Evolutionary conservation across 805 yeast species (phyloP).

Genomic region (Starmera dryadoides): DNA sequence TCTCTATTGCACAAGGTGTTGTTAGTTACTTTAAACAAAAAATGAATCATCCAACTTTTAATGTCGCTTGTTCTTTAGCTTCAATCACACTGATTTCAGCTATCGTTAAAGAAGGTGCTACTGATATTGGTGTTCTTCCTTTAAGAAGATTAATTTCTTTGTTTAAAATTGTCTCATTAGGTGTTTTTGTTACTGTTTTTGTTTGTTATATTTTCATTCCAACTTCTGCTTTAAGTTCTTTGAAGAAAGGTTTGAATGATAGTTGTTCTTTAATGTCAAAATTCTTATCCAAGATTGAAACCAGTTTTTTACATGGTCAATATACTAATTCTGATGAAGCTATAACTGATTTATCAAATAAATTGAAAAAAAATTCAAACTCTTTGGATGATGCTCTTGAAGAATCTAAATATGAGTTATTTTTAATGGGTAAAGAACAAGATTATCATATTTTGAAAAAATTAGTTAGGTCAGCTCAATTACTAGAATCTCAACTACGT

Average conservation of each 20-base stretch:
- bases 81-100: slow-evolving; percentile 65
- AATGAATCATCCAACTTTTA: slow-evolving; percentile 61
- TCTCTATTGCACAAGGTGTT: slow-evolving; percentile 51
- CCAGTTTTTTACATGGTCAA: slow-evolving; percentile 41
- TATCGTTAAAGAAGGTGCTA: slow-evolving; percentile 66
- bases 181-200: slow-evolving; percentile 51
- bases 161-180: slow-evolving; percentile 49
- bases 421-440: slow-evolving; percentile 43
- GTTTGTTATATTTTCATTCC: slow-evolving; percentile 65
- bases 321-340: slow-evolving; percentile 29
- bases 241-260: slow-evolving; percentile 41
- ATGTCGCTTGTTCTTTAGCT: slow-evolving; percentile 75
- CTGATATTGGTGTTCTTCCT: slow-evolving; percentile 52
- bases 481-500: slow-evolving; percentile 49
- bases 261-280: slow-evolving; percentile 46
- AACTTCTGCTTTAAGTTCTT: slow-evolving; percentile 39
- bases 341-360: slow-evolving; percentile 23
- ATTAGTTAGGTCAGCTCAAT: slow-evolving; percentile 44
- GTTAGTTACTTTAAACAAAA: slow-evolving; percentile 66
- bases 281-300: slow-evolving; percentile 37
- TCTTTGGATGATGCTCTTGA: slow-evolving; percentile 34
- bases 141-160: slow-evolving; percentile 44
- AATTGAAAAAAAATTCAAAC: slow-evolving; percentile 33
- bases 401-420: slow-evolving; percentile 60
- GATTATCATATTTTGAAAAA: slow-evolving; percentile 39